A percentile compares a stretch with the other conserved stretches of the same genome.
These are phyloP conservation scores for Peziza echinospora DNA, from an alignment of 495 filamentous ascomycete species.

Conservation along the genomic window DNA sequence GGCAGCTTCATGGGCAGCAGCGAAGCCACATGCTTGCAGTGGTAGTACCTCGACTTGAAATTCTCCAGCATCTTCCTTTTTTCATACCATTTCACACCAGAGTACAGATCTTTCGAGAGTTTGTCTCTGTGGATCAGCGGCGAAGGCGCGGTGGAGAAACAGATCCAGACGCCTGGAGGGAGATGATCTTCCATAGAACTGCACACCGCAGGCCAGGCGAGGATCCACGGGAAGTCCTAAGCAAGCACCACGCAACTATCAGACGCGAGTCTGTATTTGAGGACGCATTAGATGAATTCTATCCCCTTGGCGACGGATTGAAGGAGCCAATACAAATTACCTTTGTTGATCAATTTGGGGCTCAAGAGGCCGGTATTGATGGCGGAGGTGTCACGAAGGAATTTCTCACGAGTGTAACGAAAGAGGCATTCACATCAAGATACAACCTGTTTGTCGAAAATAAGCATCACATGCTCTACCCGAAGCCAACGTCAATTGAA, in stretches of 20 bases:
- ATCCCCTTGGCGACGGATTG: slow-evolving; percentile 53
- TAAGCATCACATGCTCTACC: slow-evolving; percentile 73
- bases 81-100: slow-evolving; percentile 82
- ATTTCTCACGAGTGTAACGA: slow-evolving; percentile 77
- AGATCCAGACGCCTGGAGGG: slow-evolving; percentile 32
- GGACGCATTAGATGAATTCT: slow-evolving; percentile 72
- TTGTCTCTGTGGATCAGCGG: slow-evolving; percentile 62
- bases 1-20: slow-evolving; percentile 24
- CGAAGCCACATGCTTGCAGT: slow-evolving; percentile 46
- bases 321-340: slow-evolving; percentile 97
- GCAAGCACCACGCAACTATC: slow-evolving; percentile 61
- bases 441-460: slow-evolving; percentile 58
- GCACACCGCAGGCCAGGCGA: slow-evolving; percentile 4
- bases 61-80: slow-evolving; percentile 90
- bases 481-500: slow-evolving; percentile 63
- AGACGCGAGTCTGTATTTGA: slow-evolving; percentile 59
- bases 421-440: slow-evolving; percentile 53
- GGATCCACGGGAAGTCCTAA: slow-evolving; percentile 30
- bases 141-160: slow-evolving; percentile 50
- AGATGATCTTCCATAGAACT: slow-evolving; percentile 2
- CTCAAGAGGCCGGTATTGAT: slow-evolving; percentile 81
- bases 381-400: slow-evolving; percentile 96
- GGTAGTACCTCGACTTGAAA: slow-evolving; percentile 66
- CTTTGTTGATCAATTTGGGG: slow-evolving; percentile 79
- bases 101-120: slow-evolving; percentile 85